These are phyloP conservation scores for Cetraspora pellucida DNA, from an alignment of 192 early-diverging fungal genomes.

Conservation along the genomic window DNA sequence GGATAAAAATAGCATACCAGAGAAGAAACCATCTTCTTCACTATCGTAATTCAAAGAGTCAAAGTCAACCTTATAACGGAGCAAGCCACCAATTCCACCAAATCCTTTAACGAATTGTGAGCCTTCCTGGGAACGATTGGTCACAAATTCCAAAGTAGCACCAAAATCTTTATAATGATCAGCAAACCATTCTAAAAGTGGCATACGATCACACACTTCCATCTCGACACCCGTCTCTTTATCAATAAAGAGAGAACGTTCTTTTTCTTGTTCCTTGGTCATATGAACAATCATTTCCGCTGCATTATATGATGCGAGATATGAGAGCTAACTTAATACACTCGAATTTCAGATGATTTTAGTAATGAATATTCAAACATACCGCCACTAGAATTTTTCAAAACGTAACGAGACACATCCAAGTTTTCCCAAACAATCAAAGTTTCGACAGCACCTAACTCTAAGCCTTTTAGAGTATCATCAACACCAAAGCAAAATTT, in stretches of 20 bases:
- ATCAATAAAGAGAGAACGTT: constrained; percentile 71
- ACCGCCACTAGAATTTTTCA: constrained; percentile 75
- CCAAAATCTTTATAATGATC: constrained; percentile 98
- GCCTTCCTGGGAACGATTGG: constrained; percentile 94
- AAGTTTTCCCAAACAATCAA: constrained; percentile 98
- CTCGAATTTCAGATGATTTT: neutral
- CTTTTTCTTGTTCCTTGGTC: constrained; percentile 84
- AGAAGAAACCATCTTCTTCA: constrained; percentile 68
- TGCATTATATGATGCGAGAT: neutral
- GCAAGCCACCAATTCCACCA: constrained; percentile 94
- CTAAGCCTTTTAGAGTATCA: constrained; percentile 94
- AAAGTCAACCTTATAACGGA: constrained; percentile 95
- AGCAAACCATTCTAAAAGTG: constrained; percentile 96
- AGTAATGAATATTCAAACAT: neutral
- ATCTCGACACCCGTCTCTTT: constrained; percentile 70
- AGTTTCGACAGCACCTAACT: constrained; percentile 98
- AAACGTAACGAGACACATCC: constrained; percentile 74
- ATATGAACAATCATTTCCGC: constrained; percentile 73
- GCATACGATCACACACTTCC: constrained; percentile 78
- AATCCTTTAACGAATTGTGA: constrained; percentile 98
- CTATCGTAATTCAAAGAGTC: constrained; percentile 65
- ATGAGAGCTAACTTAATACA: neutral
- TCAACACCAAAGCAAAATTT: constrained; percentile 95
- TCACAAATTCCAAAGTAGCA: constrained; percentile 92
- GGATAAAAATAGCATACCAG: constrained; percentile 35